Conservation (phyloP, 75 land plant genomes). For the Pseudotsuga menziesii region DNA sequence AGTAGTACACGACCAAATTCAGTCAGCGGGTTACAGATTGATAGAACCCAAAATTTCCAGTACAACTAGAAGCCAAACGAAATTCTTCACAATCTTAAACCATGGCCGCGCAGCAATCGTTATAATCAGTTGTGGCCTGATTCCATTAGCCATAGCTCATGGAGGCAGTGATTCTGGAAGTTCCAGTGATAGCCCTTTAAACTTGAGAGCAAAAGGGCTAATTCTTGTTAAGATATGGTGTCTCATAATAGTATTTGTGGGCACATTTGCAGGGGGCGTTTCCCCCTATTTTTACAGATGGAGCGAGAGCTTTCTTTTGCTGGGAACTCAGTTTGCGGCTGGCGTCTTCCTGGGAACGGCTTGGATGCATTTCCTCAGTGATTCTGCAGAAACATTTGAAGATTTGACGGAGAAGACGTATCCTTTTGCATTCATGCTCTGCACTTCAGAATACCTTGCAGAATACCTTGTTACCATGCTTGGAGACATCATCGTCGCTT, state of each 20-base stretch:
- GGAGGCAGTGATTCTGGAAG: conserved; percentile 7
- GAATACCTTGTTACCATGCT: conserved; percentile 68
- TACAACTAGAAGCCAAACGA: too few relatives aligned
- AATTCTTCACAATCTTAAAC: not conserved
- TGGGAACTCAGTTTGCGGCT: conserved; percentile 44
- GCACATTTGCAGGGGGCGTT: conserved; percentile 26
- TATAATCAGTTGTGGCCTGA: not conserved
- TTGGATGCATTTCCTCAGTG: conserved; percentile 72
- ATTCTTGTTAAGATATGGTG: conserved; percentile 25
- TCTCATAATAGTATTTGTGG: conserved; percentile 30
- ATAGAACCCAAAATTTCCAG: too few relatives aligned
- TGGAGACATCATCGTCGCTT: conserved; percentile 38
- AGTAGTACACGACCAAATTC: too few relatives aligned
- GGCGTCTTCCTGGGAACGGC: conserved; percentile 51
- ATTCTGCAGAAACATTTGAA: conserved; percentile 54
- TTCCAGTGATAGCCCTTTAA: not conserved
- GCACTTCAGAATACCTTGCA: too few relatives aligned
- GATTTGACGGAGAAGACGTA: conserved; percentile 42
- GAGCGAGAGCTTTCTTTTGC: conserved; percentile 22
- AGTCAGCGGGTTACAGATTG: too few relatives aligned
- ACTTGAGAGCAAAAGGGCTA: conserved; percentile 25
- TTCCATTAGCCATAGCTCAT: conserved; percentile 12
- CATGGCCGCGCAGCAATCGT: not conserved
- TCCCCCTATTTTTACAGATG: conserved; percentile 35
- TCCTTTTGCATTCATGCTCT: conserved; percentile 84